A percentile compares a stretch with the other conserved stretches of the same genome.
Conservation (phyloP, 345 rosid species). For the Noccaea bulbosa region DNA sequence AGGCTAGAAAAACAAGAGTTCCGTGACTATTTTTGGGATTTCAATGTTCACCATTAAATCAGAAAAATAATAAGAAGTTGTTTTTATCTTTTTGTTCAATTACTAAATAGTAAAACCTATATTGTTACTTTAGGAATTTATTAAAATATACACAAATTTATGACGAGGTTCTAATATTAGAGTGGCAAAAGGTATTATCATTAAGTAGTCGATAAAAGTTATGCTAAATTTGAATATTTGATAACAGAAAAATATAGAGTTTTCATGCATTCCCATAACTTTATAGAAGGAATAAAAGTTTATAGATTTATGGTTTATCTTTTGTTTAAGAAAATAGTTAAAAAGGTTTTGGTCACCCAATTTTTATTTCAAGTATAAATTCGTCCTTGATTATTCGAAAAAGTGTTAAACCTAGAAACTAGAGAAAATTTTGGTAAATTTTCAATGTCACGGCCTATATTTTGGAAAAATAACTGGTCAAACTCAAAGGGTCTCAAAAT, state of each 20-base stretch:
- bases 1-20: slow-evolving; percentile 15
- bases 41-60: slow-evolving; percentile 18
- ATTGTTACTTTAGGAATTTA: neutral
- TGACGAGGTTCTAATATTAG: slow-evolving; percentile 23
- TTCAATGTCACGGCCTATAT: too few species aligned
- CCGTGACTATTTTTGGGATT: slow-evolving; percentile 33
- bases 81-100: neutral
- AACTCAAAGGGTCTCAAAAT: too few species aligned
- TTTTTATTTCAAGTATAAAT: neutral
- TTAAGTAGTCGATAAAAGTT: neutral
- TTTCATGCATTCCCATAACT: neutral
- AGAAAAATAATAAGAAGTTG: neutral
- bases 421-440: neutral
- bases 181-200: neutral
- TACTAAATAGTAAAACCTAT: slow-evolving; percentile 2
- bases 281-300: neutral
- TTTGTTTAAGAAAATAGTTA: neutral
- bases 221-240: neutral
- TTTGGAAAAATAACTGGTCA: too few species aligned
- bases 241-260: slow-evolving; percentile 5
- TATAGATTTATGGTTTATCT: neutral
- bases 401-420: neutral
- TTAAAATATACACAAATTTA: slow-evolving; percentile 11
- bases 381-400: neutral
- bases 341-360: neutral